Conservation (phyloP, 106 monocot species). For the Dioscorea alata region DNA sequence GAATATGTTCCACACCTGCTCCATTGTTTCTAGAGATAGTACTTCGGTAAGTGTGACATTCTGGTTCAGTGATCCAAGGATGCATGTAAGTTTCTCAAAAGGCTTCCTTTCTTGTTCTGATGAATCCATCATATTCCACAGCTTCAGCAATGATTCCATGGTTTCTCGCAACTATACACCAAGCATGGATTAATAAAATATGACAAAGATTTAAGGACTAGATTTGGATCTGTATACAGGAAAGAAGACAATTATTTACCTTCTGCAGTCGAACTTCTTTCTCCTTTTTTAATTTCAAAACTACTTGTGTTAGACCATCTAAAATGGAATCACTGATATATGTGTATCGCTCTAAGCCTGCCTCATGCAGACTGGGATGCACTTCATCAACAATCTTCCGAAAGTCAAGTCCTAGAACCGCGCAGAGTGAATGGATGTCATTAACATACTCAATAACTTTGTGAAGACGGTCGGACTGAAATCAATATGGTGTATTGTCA, state of each 20-base stretch:
- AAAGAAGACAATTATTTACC: slow-evolving; percentile 28
- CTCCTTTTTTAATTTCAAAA: slow-evolving; percentile 63
- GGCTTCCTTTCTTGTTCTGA: slow-evolving; percentile 54
- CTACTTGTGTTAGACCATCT: slow-evolving; percentile 45
- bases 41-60: slow-evolving; percentile 31
- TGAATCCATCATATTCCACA: slow-evolving; percentile 90
- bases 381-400: slow-evolving; percentile 50
- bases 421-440: slow-evolving; percentile 77
- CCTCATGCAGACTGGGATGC: slow-evolving; percentile 69
- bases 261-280: slow-evolving; percentile 48
- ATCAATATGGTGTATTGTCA: slow-evolving; percentile 1
- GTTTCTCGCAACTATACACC: slow-evolving; percentile 44
- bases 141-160: slow-evolving; percentile 41
- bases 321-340: slow-evolving; percentile 76
- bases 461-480: slow-evolving; percentile 74
- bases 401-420: slow-evolving; percentile 74
- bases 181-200: background rate
- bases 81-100: slow-evolving; percentile 37
- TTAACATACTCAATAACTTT: slow-evolving; percentile 66
- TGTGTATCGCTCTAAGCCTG: slow-evolving; percentile 37
- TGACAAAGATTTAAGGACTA: background rate
- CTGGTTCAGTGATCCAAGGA: slow-evolving; percentile 31
- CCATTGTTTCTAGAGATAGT: slow-evolving; percentile 57
- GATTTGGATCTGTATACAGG: background rate
- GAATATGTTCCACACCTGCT: slow-evolving; percentile 43